phyloP scores from a whole-genome alignment of 2,329 filamentous ascomycete species.

The Fusarium redolens region DNA sequence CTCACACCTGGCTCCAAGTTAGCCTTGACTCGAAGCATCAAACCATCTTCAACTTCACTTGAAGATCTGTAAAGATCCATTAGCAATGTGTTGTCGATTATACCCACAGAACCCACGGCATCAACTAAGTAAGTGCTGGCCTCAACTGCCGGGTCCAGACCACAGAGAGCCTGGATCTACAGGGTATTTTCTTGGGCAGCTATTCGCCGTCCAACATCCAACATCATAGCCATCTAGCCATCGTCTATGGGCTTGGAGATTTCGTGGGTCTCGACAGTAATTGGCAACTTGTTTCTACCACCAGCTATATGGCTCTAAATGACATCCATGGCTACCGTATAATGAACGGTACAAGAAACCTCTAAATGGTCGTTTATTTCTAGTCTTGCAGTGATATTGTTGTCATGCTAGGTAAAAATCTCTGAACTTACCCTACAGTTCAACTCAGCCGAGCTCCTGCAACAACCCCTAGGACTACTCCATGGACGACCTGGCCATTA shows the following conservation, averaged over 20 bases:
- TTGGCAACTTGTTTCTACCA: neutral
- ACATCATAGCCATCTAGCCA: too few species aligned
- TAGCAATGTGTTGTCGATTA: neutral
- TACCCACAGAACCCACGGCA: conserved; percentile 15
- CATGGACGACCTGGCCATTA: neutral
- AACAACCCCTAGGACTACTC: neutral
- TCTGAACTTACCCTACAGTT: neutral
- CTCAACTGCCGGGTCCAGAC: conserved; percentile 15
- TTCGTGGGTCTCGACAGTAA: neutral
- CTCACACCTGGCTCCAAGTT: neutral
- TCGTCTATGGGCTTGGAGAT: neutral
- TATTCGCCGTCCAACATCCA: neutral
- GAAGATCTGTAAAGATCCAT: neutral
- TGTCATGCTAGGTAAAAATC: neutral
- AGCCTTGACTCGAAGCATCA: neutral
- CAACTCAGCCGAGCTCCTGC: neutral
- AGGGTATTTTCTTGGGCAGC: conserved; percentile 3
- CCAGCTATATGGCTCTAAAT: neutral
- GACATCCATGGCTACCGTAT: too few species aligned
- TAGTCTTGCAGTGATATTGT: neutral
- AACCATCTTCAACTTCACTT: neutral
- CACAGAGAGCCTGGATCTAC: conserved; percentile 4
- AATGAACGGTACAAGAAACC: too few species aligned
- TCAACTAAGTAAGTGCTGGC: neutral
- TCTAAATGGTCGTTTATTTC: too few species aligned